Base-by-base conservation (phyloP, 179 eudicot genomes). In the Patellifolia procumbens region DNA sequence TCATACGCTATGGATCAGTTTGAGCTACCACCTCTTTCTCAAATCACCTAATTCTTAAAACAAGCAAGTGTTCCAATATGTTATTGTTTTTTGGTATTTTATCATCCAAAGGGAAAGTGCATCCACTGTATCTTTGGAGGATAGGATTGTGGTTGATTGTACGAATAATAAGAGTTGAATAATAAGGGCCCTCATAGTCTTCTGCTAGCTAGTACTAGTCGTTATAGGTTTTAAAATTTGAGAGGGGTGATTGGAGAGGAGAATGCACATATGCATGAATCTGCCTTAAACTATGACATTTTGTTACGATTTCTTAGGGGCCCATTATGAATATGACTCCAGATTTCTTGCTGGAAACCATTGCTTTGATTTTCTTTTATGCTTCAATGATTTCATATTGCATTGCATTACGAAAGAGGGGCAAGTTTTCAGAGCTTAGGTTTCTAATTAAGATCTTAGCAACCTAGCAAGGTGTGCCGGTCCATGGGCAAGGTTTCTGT, bases 231-330 rank as follows among this genome's bases (percentile, higher is more conserved):
- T 3, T 28, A 46, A 7, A 49, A 49, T 22, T 64, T 51, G 19
- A 34, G 28, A 74, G 34, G 45, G 32, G 1, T 24, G 43, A 35
- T 34, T 64, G 26, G 16, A 24, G 53, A 37, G 2, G 45, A 3
- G 56, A 43, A 45, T 20, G 24, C 37, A 19, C 22, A 39, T 24
- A 63, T 74, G 62, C 78, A 75, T 75, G 78, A 42, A 75, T 65
- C 78, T 64, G 35, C 37, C 13, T 15, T 75, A 64, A n/a, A 37
- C 58, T 34, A 22, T 75, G 78, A 75, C 72, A 70, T 59, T 45
- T 10, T 39, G 8, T 31, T 10, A 22, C 37, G 4, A 45, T 5
- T 61, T 13, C 22, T 29, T 46, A 35, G 67, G 70, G 77, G 19
- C 77, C 77, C 70, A 31, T 45, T 37, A 22, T 56, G 43, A 61